These are phyloP conservation scores for Arthroderma sp. DNA, from an alignment of 2,329 filamentous ascomycete genomes.

Conservation along the genomic window DNA sequence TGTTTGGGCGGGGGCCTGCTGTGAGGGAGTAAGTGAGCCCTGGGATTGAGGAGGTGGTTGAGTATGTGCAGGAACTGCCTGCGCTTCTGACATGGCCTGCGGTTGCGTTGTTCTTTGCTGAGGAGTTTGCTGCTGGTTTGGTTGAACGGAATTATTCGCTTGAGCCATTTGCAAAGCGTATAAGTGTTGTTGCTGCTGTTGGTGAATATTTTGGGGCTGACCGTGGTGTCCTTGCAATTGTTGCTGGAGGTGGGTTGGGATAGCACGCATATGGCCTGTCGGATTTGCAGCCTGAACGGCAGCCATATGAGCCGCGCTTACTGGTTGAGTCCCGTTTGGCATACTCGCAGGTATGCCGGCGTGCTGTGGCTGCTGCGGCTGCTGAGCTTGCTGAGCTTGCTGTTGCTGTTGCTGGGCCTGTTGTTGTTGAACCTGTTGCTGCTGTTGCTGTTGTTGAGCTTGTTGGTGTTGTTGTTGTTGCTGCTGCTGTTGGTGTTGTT, in stretches of 20 bases:
- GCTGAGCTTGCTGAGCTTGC: conserved; percentile 16
- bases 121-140: conserved; percentile 27
- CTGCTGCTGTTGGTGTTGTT: conserved; percentile 15
- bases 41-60: conserved; percentile 28
- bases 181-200: conserved; percentile 28
- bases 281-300: conserved; percentile 30
- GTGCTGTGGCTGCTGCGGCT: conserved; percentile 17
- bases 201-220: conserved; percentile 31
- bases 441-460: conserved; percentile 20
- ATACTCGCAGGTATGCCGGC: conserved; percentile 27
- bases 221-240: conserved; percentile 25
- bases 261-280: conserved; percentile 26
- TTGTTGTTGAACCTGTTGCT: conserved; percentile 24
- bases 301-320: conserved; percentile 31
- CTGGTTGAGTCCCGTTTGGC: conserved; percentile 28
- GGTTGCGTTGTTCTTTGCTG: conserved; percentile 31
- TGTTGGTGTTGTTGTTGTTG: conserved; percentile 18
- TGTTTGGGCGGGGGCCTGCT: conserved; percentile 20
- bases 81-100: conserved; percentile 29
- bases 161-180: conserved; percentile 21
- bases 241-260: conserved; percentile 29
- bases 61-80: conserved; percentile 31
- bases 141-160: conserved; percentile 7
- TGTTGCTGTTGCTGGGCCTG: conserved; percentile 28
- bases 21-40: conserved; percentile 25